Conservation (phyloP, 2,329 filamentous ascomycete genomes). For the Penicillium fuscoglaucum region DNA sequence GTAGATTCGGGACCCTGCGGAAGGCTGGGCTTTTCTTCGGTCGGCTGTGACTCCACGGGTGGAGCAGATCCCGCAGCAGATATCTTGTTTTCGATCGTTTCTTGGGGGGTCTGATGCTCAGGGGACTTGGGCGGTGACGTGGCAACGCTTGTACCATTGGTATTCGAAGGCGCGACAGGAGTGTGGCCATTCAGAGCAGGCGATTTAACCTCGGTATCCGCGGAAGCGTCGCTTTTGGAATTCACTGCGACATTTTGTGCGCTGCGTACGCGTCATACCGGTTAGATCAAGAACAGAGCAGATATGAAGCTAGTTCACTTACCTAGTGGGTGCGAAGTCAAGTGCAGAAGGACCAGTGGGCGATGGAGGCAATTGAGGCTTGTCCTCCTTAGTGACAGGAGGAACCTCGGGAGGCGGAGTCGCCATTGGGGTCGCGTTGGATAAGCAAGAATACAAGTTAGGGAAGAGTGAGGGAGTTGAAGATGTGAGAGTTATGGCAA, state of each 20-base stretch:
- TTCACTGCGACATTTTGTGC: conserved; percentile 21
- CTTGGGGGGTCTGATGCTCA: neutral
- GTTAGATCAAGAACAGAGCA: conserved; percentile 9
- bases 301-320: conserved; percentile 19
- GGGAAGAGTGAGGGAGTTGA: conserved; percentile 15
- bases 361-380: conserved; percentile 42
- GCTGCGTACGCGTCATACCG: conserved; percentile 19
- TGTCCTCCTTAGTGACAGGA: conserved; percentile 42
- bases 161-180: conserved; percentile 20
- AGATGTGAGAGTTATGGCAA: conserved; percentile 20
- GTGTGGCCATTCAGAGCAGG: conserved; percentile 35
- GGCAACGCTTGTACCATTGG: conserved; percentile 33
- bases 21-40: conserved; percentile 1
- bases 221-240: conserved; percentile 24
- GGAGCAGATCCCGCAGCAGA: conserved; percentile 11
- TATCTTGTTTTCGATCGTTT: conserved; percentile 13
- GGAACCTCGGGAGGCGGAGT: conserved; percentile 46
- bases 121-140: conserved; percentile 36
- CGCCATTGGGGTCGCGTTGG: conserved; percentile 38
- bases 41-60: conserved; percentile 10
- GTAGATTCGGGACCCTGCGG: conserved; percentile 2
- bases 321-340: conserved; percentile 32
- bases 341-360: conserved; percentile 35
- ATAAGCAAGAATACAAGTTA: conserved; percentile 19
- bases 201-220: conserved; percentile 17